A percentile compares a stretch with the other conserved stretches of the same genome.
phyloP scores from a whole-genome alignment of 345 rosid genomes.

The Kernera saxatilis region DNA sequence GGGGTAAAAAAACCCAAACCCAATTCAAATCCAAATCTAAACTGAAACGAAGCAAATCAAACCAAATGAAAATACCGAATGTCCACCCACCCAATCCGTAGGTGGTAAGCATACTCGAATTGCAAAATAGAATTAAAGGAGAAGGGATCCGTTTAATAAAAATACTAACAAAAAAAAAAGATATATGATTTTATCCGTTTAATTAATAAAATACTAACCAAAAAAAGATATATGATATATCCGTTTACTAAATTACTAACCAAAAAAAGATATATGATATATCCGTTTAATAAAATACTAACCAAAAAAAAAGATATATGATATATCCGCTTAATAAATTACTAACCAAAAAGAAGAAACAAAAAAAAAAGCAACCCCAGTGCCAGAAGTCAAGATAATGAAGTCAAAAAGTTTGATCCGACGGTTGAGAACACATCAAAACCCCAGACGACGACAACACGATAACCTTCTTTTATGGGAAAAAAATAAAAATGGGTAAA shows the following conservation, averaged over 20 bases:
- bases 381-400: background rate
- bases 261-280: background rate
- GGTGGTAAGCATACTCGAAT: background rate
- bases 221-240: background rate
- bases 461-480: background rate
- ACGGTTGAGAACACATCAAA: slow-evolving; percentile 15
- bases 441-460: slow-evolving; percentile 22
- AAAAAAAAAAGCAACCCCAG: background rate
- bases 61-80: background rate
- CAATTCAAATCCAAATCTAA: background rate
- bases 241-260: background rate
- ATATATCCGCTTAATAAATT: background rate
- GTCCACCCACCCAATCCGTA: background rate
- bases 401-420: slow-evolving; percentile 14
- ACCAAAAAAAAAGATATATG: background rate
- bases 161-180: background rate
- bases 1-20: background rate
- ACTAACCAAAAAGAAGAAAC: background rate
- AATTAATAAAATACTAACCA: background rate
- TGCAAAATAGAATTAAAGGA: background rate
- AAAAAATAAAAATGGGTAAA: background rate
- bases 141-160: no score
- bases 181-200: background rate
- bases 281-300: background rate
- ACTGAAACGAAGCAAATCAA: background rate